These are phyloP conservation scores for Globisporangium cystogenes DNA, from an alignment of 352 stramenopile genomes.

Conservation along the genomic window DNA sequence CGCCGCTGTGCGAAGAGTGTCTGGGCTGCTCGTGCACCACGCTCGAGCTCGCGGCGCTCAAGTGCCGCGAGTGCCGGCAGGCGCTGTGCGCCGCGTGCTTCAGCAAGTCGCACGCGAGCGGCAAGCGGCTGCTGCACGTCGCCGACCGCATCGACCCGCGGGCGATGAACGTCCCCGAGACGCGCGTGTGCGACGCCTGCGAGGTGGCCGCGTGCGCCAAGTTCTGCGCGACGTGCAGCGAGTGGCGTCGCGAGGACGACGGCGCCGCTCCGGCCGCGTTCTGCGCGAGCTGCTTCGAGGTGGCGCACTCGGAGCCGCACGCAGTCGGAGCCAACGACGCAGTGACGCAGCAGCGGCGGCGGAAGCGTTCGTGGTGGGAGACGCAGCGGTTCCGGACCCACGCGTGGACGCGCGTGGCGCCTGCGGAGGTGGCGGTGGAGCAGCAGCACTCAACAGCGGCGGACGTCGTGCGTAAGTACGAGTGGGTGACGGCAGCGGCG, in stretches of 20 bases:
- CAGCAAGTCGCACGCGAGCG: constrained; percentile 15
- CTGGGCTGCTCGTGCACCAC: neutral
- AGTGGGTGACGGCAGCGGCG: neutral
- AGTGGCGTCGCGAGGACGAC: no score
- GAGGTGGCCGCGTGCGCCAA: neutral
- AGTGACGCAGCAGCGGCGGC: neutral
- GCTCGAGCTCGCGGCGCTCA: constrained; percentile 15
- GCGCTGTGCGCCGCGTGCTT: constrained; percentile 21
- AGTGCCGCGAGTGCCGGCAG: neutral
- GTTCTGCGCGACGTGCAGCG: neutral
- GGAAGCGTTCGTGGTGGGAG: neutral
- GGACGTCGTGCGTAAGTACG: neutral
- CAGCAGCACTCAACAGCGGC: neutral
- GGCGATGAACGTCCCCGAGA: neutral
- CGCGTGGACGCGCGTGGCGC: neutral
- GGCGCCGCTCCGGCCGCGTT: neutral
- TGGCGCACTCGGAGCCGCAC: neutral
- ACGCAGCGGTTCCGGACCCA: neutral
- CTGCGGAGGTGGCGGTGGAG: no score
- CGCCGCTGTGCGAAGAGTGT: constrained; percentile 34
- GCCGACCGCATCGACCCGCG: constrained; percentile 23
- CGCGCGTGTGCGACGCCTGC: neutral
- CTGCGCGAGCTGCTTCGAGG: neutral
- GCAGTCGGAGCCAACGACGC: neutral
- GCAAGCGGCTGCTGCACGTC: constrained; percentile 32